Base-by-base conservation (phyloP, 2,329 filamentous ascomycete genomes). In the Cladosporium cucumerinum region DNA sequence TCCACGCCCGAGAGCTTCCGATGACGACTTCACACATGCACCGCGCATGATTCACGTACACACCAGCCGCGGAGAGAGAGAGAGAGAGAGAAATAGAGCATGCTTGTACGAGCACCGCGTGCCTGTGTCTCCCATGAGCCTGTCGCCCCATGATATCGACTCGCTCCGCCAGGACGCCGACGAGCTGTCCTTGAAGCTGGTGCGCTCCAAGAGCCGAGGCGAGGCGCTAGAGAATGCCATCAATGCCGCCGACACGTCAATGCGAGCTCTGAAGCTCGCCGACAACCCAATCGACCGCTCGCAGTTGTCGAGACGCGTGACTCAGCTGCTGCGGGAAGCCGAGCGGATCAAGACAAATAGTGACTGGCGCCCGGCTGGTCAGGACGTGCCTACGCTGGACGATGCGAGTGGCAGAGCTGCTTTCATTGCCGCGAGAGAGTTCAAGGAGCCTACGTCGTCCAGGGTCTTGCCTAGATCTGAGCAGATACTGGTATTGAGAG, bases 201-300 rank as follows among this genome's bases (percentile, higher is more conserved):
- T 57, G n/a, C 66, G 65, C 21, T 67, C 71, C 46, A 64, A 62
- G 57, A 72, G 66, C 65, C 67, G 69, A 58, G 67, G 57, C 49
- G 65, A 61, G 51, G 64, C 61, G 10, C 32, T 65, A 51, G 61
- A 74, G 76, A 26, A 51, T 46, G 62, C 54, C 48, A 92, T 97
- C 73, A 81, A 84, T 68, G 91, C 90, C 5, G 90, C 88, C 25
- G 92, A 97, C 75, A 81, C 90, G 59, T 93, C 95, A 70, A 91
- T 97, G 87, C 86, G 86, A 72, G 91, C 91, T 2, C 81, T 91
- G 61, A 82, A 82, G 66, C 80, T 90, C 66, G 84, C 88, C 6
- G 77, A 81, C n/a, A 82, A 79, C 60, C 78, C 85, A n/a, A 76
- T 78, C 4, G 89, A 96, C 64, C 91, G 87, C 70, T 79, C 81